Evolutionary conservation across 2,329 filamentous ascomycete genomes (phyloP), one percentile per base, ranked within the genome.

Genomic region (Exophiala bonariae): DNA sequence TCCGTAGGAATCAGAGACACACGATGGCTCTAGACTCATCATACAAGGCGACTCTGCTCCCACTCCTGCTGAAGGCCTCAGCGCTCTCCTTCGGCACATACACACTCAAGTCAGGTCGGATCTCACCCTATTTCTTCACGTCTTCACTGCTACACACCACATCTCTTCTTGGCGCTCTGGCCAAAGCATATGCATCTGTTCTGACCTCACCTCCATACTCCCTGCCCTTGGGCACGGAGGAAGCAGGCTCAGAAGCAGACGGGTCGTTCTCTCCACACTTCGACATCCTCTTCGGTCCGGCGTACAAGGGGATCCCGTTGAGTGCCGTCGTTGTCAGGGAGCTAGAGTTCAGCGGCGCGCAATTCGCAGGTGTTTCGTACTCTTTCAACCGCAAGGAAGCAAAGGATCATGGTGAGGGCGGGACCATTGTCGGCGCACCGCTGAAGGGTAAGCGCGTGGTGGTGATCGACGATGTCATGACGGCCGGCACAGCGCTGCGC

Each of bases 231-330:
- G 64, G 11, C 53, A 73, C 60, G 43, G 66, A 8, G 50, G 53
- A 57, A 31, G 50, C 55, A 23, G 55, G 55, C 8, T 42, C 49
- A 10, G 43, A 53, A 30, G 44, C 50, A 11, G 43, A 54, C 30
- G 53, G 50, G 18, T 77, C 81, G 47, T 81, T 86, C 60, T 71
- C 76, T 55, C 69, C n/a, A 60, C 67, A 45, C 59, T 61, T 57
- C 34, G 92, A 97, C 66, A 80, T 97, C 60, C 77, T 97, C 63
- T 97, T 97, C 69, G 82, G 56, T 13, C 92, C 93, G 2, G 92
- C 93, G 8, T 99, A 97, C 78, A 99, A 97, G 75, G 93, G 93
- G 35, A 96, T 97, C 56, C 89, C 91, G 1, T 81, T 97, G n/a
- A 87, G 87, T 35, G 84, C 86, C 13, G 80, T 87, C 2, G 85